Percentiles rank a stretch among this genome's conserved stretches.
Evolutionary conservation across 2,329 filamentous ascomycete genomes (phyloP).

Genomic region (Eutypa lata): DNA sequence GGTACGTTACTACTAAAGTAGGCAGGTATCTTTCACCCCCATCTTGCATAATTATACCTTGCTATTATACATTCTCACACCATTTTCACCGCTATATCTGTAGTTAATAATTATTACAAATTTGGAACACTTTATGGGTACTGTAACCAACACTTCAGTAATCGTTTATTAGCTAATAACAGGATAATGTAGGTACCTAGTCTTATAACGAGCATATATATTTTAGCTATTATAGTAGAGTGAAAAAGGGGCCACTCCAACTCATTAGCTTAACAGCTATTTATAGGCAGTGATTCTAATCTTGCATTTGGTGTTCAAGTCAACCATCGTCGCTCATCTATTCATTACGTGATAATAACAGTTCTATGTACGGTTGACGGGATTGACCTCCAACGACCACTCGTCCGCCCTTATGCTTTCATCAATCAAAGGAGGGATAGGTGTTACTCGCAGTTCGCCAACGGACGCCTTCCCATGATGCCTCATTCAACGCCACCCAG

Average conservation of each 20-base stretch:
- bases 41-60: too few relatives aligned
- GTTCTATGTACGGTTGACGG: neutral
- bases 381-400: neutral
- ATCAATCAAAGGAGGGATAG: neutral
- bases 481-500: neutral
- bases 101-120: too few relatives aligned
- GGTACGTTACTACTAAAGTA: too few relatives aligned
- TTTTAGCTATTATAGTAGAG: neutral
- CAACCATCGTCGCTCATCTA: neutral
- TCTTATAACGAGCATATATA: neutral
- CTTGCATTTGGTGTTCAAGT: neutral
- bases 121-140: too few relatives aligned
- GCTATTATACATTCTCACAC: too few relatives aligned
- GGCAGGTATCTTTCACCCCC: too few relatives aligned
- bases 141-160: neutral
- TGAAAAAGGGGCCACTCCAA: neutral
- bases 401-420: neutral
- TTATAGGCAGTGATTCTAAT: neutral
- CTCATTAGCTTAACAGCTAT: neutral
- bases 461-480: neutral
- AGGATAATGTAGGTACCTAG: neutral
- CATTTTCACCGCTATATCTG: too few relatives aligned
- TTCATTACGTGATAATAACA: neutral
- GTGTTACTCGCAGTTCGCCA: neutral
- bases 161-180: too few relatives aligned